Evolutionary conservation across 2,329 filamentous ascomycete genomes (phyloP).

Genomic region (Penicillium sp.): DNA sequence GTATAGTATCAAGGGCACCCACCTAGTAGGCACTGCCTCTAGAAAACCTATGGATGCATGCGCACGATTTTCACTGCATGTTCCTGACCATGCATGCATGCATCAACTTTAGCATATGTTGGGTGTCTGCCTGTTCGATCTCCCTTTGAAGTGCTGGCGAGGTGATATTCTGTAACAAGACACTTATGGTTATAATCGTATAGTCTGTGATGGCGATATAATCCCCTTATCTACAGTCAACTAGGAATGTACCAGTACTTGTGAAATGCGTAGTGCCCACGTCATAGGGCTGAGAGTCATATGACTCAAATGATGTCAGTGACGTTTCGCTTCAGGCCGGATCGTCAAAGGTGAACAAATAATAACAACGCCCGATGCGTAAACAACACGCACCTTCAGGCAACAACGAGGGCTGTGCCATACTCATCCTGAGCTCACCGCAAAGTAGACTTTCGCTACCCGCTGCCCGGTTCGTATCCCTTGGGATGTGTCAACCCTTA

Average conservation of each 20-base stretch:
- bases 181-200: too few species aligned
- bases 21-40: too few species aligned
- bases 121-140: slow-evolving; percentile 2
- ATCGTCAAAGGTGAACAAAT: not conserved
- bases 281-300: slow-evolving; percentile 27
- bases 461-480: not conserved
- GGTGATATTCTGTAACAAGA: not conserved
- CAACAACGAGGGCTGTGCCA: not conserved
- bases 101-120: not conserved
- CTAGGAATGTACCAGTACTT: not conserved
- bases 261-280: slow-evolving; percentile 3
- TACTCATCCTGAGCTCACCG: too few species aligned
- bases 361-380: not conserved
- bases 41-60: not conserved
- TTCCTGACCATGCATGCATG: not conserved
- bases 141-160: not conserved
- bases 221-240: too few species aligned
- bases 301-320: slow-evolving; percentile 4
- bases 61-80: not conserved
- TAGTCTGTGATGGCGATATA: too few species aligned
- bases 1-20: not conserved
- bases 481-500: not conserved
- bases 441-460: not conserved
- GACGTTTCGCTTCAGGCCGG: slow-evolving; percentile 1
- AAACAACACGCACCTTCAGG: not conserved